These are phyloP conservation scores for Fusarium vanettenii DNA, from an alignment of 2,329 filamentous ascomycete genomes.

Conservation along the genomic window DNA sequence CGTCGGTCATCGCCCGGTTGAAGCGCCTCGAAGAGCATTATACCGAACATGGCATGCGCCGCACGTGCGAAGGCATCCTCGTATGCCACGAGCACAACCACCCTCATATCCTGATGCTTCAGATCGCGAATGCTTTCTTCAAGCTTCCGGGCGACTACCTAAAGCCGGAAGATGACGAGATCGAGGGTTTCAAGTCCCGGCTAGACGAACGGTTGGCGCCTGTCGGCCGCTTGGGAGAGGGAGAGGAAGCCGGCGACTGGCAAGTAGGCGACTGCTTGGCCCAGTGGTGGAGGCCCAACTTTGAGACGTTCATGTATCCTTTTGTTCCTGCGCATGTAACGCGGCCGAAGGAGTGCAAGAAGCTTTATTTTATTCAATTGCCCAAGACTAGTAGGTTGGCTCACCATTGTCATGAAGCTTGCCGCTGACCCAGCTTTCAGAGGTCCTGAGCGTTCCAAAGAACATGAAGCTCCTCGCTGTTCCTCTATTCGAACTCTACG, in stretches of 20 bases:
- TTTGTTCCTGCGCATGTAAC: slow-evolving; percentile 97
- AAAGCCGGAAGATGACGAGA: slow-evolving; percentile 87
- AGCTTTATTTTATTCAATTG: slow-evolving; percentile 96
- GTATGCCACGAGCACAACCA: slow-evolving; percentile 99
- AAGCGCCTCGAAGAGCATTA: slow-evolving; percentile 98
- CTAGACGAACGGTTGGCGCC: slow-evolving; percentile 95
- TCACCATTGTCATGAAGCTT: background rate
- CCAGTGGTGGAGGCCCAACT: slow-evolving; percentile 99
- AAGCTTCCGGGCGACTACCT: slow-evolving; percentile 98
- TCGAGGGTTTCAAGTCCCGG: slow-evolving; percentile 92
- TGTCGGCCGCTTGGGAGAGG: slow-evolving; percentile 86
- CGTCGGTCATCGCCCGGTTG: slow-evolving; percentile 90
- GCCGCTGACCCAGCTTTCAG: slow-evolving; percentile 56
- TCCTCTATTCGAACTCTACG: slow-evolving; percentile 96
- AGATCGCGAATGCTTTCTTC: slow-evolving; percentile 99
- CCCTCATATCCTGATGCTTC: slow-evolving; percentile 97
- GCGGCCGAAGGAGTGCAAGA: slow-evolving; percentile 98
- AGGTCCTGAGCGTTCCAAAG: slow-evolving; percentile 95
- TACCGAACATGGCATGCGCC: slow-evolving; percentile 90
- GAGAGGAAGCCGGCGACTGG: slow-evolving; percentile 89
- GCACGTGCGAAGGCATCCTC: slow-evolving; percentile 95
- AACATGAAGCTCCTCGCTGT: slow-evolving; percentile 99
- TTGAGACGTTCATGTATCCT: slow-evolving; percentile 99
- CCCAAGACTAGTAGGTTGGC: slow-evolving; percentile 80
- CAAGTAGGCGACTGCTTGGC: slow-evolving; percentile 93